A percentile compares a stretch with the other conserved stretches of the same genome.
Evolutionary conservation across 1,139 yeast genomes (phyloP).

Genomic region (Blastobotrys petasosporus): DNA sequence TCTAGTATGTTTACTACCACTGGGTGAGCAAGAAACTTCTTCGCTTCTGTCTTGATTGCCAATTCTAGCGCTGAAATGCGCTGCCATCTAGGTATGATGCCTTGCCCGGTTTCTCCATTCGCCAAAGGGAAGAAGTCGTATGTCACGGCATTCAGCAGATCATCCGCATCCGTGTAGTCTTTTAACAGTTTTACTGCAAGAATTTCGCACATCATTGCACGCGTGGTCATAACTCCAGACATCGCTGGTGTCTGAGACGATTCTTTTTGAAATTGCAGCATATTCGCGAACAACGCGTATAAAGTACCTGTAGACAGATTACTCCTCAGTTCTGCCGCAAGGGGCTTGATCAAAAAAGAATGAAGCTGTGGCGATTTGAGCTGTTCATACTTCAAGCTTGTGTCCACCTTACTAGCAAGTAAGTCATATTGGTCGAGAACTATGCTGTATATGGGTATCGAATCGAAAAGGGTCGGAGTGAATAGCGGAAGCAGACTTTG

Average conservation of each 20-base stretch:
- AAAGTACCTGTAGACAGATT: slow-evolving; percentile 31
- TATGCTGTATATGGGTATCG: slow-evolving; percentile 30
- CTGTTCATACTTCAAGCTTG: slow-evolving; percentile 50
- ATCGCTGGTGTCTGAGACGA: slow-evolving; percentile 44
- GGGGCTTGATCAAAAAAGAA: slow-evolving; percentile 46
- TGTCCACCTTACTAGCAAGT: slow-evolving; percentile 37
- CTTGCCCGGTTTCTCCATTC: slow-evolving; percentile 24
- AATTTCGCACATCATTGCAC: slow-evolving; percentile 52
- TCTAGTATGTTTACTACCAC: slow-evolving; percentile 46
- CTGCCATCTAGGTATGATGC: slow-evolving; percentile 39
- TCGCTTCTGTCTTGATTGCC: slow-evolving; percentile 50
- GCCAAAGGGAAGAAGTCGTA: slow-evolving; percentile 39
- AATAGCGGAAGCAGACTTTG: slow-evolving; percentile 25
- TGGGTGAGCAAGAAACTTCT: slow-evolving; percentile 52
- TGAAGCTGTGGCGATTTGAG: slow-evolving; percentile 50
- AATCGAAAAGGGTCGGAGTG: slow-evolving; percentile 29
- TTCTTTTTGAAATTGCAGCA: slow-evolving; percentile 43
- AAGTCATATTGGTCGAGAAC: slow-evolving; percentile 31
- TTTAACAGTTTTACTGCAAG: slow-evolving; percentile 48
- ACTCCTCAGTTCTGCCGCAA: slow-evolving; percentile 32
- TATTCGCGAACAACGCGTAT: slow-evolving; percentile 36
- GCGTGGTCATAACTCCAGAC: slow-evolving; percentile 46
- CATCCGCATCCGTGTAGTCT: slow-evolving; percentile 42
- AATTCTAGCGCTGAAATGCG: slow-evolving; percentile 51
- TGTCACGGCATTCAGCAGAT: slow-evolving; percentile 39